Evolutionary conservation across 2,329 filamentous ascomycete species (phyloP).

Genomic region (Fusarium robinianum): DNA sequence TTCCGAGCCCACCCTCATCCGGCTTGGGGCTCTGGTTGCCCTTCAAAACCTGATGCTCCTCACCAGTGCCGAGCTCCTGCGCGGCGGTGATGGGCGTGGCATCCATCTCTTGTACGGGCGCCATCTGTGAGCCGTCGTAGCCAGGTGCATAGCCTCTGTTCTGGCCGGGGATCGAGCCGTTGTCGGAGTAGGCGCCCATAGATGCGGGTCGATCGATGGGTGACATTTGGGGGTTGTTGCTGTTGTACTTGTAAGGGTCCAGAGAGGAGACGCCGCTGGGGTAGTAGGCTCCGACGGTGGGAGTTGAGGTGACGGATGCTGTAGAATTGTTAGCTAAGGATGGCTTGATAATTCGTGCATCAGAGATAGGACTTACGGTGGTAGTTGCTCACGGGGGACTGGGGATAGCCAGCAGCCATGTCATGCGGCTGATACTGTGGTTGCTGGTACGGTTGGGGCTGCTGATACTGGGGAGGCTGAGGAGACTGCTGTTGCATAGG

Average conservation of each 20-base stretch:
- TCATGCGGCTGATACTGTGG: slow-evolving; percentile 13
- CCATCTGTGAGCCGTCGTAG: slow-evolving; percentile 18
- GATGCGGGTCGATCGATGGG: slow-evolving; percentile 23
- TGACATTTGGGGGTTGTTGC: slow-evolving; percentile 24
- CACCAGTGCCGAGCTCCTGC: slow-evolving; percentile 29
- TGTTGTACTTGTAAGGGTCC: slow-evolving; percentile 28
- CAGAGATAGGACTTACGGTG: slow-evolving; percentile 24
- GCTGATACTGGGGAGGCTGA: no score
- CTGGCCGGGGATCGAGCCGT: slow-evolving; percentile 11
- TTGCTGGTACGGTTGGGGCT: slow-evolving; percentile 11
- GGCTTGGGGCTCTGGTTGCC: slow-evolving; percentile 4
- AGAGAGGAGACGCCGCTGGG: slow-evolving; percentile 22
- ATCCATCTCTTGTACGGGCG: slow-evolving; percentile 32
- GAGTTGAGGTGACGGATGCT: slow-evolving; percentile 26
- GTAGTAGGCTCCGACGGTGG: slow-evolving; percentile 15
- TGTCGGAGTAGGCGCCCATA: slow-evolving; percentile 26
- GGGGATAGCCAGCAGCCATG: slow-evolving; percentile 16
- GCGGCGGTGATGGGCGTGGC: slow-evolving; percentile 16
- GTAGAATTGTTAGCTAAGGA: slow-evolving; percentile 12
- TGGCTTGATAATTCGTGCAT: fast-evolving
- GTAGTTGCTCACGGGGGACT: slow-evolving; percentile 30
- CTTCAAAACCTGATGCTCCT: slow-evolving; percentile 14
- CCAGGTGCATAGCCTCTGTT: slow-evolving; percentile 20
- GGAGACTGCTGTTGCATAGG: no score
- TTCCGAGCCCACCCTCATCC: slow-evolving; percentile 9